These are phyloP conservation scores for Obelidium mucronatum DNA, from an alignment of 192 early-diverging fungal species.

Conservation along the genomic window DNA sequence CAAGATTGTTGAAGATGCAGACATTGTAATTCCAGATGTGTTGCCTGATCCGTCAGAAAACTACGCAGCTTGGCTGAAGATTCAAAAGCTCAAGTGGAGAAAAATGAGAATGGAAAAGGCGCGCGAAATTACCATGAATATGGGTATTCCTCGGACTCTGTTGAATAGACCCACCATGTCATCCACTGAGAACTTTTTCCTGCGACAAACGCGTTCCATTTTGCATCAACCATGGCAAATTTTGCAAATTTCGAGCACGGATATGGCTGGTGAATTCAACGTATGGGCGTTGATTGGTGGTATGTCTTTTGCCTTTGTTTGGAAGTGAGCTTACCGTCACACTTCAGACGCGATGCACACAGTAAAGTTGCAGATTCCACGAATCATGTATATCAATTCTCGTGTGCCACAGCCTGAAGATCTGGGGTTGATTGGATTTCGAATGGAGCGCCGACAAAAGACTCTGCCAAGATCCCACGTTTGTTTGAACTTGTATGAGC, in stretches of 20 bases:
- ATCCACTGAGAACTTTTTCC: constrained; percentile 66
- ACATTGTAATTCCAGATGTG: constrained; percentile 50
- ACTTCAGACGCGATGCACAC: no score
- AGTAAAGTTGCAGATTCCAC: constrained; percentile 79
- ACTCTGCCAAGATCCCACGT: constrained; percentile 82
- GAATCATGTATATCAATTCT: constrained; percentile 86
- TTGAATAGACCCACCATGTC: constrained; percentile 2
- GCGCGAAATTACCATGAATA: not conserved
- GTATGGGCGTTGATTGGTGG: constrained; percentile 83
- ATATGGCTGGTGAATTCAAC: constrained; percentile 85
- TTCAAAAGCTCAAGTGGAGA: constrained; percentile 78
- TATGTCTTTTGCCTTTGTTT: no score
- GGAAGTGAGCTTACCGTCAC: no score
- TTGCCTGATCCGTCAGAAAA: constrained; percentile 73
- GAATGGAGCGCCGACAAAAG: constrained; percentile 44
- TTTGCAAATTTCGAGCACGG: constrained; percentile 83
- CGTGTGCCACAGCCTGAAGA: constrained; percentile 61
- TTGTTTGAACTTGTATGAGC: constrained; percentile 76
- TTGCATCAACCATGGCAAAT: constrained; percentile 80
- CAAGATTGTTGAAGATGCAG: constrained; percentile 45
- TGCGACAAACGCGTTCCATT: constrained; percentile 70
- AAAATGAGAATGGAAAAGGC: constrained; percentile 57
- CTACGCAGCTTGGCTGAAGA: constrained; percentile 77
- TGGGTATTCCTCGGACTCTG: not conserved
- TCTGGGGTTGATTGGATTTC: constrained; percentile 1